Conservation (phyloP, 148 eudicot species). For the Amaranthus cruentus region DNA sequence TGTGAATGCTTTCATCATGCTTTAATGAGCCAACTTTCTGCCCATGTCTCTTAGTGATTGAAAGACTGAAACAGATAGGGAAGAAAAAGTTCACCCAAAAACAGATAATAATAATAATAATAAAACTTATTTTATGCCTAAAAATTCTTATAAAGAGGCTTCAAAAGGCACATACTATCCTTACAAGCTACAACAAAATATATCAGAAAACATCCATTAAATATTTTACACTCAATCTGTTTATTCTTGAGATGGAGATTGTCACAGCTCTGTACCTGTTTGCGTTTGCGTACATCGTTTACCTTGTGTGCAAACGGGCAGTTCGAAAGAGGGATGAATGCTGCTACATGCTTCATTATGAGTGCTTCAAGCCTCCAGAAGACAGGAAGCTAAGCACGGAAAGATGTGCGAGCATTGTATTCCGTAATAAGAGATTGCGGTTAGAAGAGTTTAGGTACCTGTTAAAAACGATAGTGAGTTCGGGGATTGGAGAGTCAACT, state of each 20-base stretch:
- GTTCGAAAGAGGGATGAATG: conserved; percentile 27
- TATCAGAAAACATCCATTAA: conserved; percentile 7
- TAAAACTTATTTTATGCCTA: neutral
- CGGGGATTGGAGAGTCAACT: conserved; percentile 66
- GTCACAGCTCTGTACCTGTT: conserved; percentile 30
- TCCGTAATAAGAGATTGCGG: conserved; percentile 44
- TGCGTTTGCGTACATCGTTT: conserved; percentile 28
- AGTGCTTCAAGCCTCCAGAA: conserved; percentile 58
- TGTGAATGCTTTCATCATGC: conserved; percentile 12
- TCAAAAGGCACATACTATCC: conserved; percentile 4
- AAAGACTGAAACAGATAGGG: conserved; percentile 10
- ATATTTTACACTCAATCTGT: neutral
- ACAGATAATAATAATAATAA: neutral
- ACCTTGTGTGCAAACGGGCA: conserved; percentile 25
- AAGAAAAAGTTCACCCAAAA: conserved; percentile 3
- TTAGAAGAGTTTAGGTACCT: conserved; percentile 48
- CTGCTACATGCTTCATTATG: conserved; percentile 64
- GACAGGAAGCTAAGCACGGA: conserved; percentile 45
- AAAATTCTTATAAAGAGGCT: conserved; percentile 26
- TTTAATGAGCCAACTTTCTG: conserved; percentile 6
- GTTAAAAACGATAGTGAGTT: conserved; percentile 48
- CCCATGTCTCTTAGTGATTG: conserved; percentile 12
- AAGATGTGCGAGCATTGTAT: conserved; percentile 30
- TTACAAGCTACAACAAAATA: neutral
- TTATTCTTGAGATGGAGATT: conserved; percentile 34